These are phyloP conservation scores for Aspergillus terreus DNA, from an alignment of 2,329 filamentous ascomycete species.

Conservation along the genomic window DNA sequence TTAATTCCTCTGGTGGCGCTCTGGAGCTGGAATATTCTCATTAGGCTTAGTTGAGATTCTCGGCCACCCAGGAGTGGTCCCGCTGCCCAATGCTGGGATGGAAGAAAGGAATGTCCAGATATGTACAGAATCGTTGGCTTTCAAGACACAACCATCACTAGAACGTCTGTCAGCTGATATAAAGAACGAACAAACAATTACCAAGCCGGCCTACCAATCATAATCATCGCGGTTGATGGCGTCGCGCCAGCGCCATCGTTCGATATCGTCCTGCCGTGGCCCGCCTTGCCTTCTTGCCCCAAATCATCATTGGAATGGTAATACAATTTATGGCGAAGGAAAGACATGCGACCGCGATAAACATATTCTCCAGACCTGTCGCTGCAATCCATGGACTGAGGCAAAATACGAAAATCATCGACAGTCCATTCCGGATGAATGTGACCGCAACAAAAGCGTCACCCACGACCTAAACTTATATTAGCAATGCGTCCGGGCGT, in stretches of 20 bases:
- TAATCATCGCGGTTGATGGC: background rate
- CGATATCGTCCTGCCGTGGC: background rate
- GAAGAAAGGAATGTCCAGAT: no score
- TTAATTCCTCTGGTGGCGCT: no score
- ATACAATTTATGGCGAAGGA: background rate
- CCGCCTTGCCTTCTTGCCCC: background rate
- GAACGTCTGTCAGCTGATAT: background rate
- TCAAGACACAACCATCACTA: no score
- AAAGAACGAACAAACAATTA: background rate
- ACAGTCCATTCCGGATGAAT: conserved; percentile 44
- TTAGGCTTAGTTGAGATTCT: no score
- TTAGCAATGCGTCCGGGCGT: background rate
- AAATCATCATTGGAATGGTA: background rate
- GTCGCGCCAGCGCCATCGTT: background rate
- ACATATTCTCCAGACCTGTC: background rate
- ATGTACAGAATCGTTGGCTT: no score
- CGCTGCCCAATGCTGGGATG: no score
- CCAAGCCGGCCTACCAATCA: no score
- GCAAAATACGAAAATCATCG: conserved; percentile 45
- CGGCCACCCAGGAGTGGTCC: no score
- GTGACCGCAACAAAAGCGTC: conserved; percentile 46
- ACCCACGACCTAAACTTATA: conserved; percentile 38
- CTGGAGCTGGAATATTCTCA: no score
- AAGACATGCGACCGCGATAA: background rate
- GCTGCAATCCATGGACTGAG: conserved; percentile 37